These are phyloP conservation scores for Trichoderma sp. DNA, from an alignment of 2,329 filamentous ascomycete species.

Conservation along the genomic window DNA sequence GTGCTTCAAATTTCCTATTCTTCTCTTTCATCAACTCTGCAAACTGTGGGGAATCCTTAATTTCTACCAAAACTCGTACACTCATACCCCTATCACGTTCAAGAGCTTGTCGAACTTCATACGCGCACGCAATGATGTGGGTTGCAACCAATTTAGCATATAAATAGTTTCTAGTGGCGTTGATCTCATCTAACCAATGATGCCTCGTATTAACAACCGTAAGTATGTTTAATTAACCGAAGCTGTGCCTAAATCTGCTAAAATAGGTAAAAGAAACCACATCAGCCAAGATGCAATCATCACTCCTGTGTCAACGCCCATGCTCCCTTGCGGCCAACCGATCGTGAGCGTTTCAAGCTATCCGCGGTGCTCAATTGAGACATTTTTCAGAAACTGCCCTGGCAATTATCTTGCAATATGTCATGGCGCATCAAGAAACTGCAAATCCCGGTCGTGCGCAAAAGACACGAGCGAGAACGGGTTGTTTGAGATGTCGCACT, in stretches of 20 bases:
- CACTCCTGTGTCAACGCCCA: neutral
- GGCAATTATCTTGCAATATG: neutral
- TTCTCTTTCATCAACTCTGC: neutral
- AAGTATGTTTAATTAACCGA: neutral
- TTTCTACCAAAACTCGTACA: neutral
- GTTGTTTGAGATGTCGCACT: slow-evolving; percentile 1
- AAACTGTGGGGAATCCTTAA: neutral
- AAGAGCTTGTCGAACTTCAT: neutral
- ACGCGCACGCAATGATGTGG: neutral
- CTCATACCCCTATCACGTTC: neutral
- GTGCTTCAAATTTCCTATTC: neutral
- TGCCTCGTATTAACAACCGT: neutral
- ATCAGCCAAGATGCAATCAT: too few relatives aligned
- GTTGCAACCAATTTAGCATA: neutral
- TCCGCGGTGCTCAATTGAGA: neutral
- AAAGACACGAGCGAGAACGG: neutral
- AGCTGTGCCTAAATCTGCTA: neutral
- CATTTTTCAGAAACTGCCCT: neutral
- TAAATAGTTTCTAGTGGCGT: neutral
- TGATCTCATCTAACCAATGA: neutral
- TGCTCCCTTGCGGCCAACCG: neutral
- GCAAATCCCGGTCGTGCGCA: neutral
- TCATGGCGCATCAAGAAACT: neutral
- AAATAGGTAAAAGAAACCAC: neutral
- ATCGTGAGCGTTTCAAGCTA: neutral